These are phyloP conservation scores for Puccinia coronata DNA, from an alignment of 1,284 basidiomycete genomes.

Conservation along the genomic window DNA sequence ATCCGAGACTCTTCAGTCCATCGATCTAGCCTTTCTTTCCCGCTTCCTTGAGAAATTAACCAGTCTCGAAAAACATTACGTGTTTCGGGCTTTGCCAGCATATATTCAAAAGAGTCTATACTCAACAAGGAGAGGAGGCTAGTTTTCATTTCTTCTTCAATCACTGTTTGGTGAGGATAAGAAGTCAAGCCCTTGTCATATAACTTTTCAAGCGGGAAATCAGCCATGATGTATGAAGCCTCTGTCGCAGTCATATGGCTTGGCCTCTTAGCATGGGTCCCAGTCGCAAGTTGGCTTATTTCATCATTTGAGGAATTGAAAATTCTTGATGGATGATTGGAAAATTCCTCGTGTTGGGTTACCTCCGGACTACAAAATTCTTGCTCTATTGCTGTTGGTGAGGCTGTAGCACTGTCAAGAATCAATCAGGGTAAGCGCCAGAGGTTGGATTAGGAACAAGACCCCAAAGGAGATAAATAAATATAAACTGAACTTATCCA, in stretches of 20 bases:
- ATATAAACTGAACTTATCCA: conserved; percentile 28
- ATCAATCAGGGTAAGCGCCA: neutral
- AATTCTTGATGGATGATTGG: neutral
- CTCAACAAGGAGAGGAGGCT: conserved; percentile 24
- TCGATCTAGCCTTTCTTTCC: conserved; percentile 30
- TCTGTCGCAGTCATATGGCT: neutral
- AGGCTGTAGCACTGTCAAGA: neutral
- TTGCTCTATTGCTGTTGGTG: neutral
- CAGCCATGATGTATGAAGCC: neutral
- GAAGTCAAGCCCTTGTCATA: conserved; percentile 31
- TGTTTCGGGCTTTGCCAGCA: conserved; percentile 24
- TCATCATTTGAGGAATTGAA: conserved; percentile 9
- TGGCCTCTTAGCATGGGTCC: neutral
- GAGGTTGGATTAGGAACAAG: neutral
- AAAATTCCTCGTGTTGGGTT: neutral
- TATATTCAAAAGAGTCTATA: conserved; percentile 18
- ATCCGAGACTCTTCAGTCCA: conserved; percentile 42
- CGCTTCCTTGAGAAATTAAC: conserved; percentile 3
- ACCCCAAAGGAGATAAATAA: neutral
- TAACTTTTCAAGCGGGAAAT: neutral
- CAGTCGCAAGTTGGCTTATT: neutral
- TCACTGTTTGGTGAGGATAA: conserved; percentile 32
- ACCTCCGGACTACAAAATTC: neutral
- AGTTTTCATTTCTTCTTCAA: conserved; percentile 29
- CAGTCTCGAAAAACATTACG: conserved; percentile 33